Percentiles rank a stretch among this genome's conserved stretches.
Conservation (phyloP, 2,329 filamentous ascomycete species). For the Fusarium verrucosum region DNA sequence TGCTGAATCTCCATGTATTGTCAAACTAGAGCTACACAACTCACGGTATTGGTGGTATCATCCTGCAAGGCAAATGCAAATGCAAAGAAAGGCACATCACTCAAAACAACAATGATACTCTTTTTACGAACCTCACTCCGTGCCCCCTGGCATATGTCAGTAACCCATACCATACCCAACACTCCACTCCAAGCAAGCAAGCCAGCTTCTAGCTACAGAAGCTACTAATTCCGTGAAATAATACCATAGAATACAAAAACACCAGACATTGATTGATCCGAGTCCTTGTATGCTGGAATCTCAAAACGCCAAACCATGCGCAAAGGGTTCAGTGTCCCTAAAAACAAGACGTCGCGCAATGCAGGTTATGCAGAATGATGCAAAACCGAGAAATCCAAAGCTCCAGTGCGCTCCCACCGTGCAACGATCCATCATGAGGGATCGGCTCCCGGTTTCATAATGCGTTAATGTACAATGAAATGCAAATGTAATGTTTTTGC, state of each 20-base stretch:
- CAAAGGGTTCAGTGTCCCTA: constrained; percentile 12
- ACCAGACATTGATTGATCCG: constrained; percentile 30
- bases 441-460: constrained; percentile 39
- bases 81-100: constrained; percentile 14
- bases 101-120: constrained; percentile 25
- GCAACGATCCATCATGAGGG: constrained; percentile 32
- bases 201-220: constrained; percentile 20
- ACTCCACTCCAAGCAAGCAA: constrained; percentile 32
- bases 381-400: constrained; percentile 37
- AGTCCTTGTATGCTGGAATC: constrained; percentile 28
- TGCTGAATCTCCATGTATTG: constrained; percentile 4
- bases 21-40: not conserved
- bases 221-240: constrained; percentile 25
- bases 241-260: constrained; percentile 37
- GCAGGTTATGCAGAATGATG: constrained; percentile 32
- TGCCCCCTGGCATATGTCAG: constrained; percentile 23
- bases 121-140: constrained; percentile 42
- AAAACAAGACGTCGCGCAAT: constrained; percentile 20
- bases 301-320: constrained; percentile 38
- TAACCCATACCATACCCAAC: constrained; percentile 12
- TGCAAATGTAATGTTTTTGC: constrained; percentile 22
- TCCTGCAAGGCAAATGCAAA: not conserved
- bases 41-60: constrained; percentile 9
- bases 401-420: constrained; percentile 36
- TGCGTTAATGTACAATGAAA: constrained; percentile 44